These are phyloP conservation scores for Alternaria gansuensis DNA, from an alignment of 2,329 filamentous ascomycete genomes.

Conservation along the genomic window DNA sequence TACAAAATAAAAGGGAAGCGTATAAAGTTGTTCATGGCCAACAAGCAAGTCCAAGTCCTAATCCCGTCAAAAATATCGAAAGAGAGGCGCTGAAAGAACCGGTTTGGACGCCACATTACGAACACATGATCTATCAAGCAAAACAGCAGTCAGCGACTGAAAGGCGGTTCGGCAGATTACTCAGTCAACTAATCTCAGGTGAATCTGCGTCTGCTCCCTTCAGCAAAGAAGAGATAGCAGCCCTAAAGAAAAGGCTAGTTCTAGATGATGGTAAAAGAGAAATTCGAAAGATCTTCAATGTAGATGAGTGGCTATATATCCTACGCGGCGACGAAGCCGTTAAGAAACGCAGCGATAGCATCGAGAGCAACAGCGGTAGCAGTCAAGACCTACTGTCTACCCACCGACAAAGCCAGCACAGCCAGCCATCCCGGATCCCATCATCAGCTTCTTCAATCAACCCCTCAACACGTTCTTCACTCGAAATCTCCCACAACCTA, in stretches of 20 bases:
- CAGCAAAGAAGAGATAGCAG: background rate
- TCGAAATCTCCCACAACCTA: background rate
- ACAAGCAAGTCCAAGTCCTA: background rate
- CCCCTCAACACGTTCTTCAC: background rate
- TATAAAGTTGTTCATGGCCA: background rate
- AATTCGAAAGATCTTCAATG: background rate
- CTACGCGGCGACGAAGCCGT: background rate
- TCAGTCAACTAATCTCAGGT: background rate
- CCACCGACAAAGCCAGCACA: background rate
- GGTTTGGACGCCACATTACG: constrained; percentile 14
- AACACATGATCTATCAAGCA: background rate
- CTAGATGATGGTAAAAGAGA: background rate
- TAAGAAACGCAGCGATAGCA: background rate
- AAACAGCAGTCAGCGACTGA: background rate
- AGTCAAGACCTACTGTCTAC: background rate
- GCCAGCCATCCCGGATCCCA: background rate
- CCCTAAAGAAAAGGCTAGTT: background rate
- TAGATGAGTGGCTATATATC: constrained; percentile 12
- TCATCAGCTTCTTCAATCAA: background rate
- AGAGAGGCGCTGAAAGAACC: background rate
- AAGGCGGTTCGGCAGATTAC: background rate
- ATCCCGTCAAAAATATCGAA: background rate
- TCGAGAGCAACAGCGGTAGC: background rate
- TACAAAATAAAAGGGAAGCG: background rate
- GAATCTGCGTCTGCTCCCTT: background rate